Percentiles rank a stretch among this genome's conserved stretches.
These are phyloP conservation scores for Hamamelis virginiana DNA, from an alignment of 164 flowering plant genomes.

Conservation along the genomic window DNA sequence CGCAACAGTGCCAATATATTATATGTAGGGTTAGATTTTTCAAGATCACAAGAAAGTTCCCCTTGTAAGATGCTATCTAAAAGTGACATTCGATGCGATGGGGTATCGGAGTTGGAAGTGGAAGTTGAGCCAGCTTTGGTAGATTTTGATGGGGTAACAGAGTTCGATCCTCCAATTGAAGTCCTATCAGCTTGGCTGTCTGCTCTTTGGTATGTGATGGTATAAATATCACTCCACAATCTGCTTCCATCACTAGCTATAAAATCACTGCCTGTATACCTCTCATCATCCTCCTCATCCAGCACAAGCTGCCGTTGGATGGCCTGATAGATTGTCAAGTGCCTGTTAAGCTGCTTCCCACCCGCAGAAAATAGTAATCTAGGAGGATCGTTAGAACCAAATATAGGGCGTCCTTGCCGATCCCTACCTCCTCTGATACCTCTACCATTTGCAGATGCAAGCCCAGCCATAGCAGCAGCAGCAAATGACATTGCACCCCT, in stretches of 20 bases:
- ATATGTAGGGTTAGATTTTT: constrained; percentile 82
- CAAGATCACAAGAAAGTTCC: constrained; percentile 92
- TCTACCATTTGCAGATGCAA: constrained; percentile 74
- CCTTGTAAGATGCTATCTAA: constrained; percentile 90
- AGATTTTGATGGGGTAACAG: constrained; percentile 52
- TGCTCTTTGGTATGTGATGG: constrained; percentile 81
- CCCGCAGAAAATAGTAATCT: constrained; percentile 77
- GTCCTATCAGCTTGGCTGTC: constrained; percentile 61
- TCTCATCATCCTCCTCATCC: constrained; percentile 88
- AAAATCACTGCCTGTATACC: constrained; percentile 61
- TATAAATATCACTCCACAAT: constrained; percentile 83
- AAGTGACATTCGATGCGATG: constrained; percentile 59
- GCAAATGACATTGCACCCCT: constrained; percentile 96
- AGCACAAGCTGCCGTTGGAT: constrained; percentile 84
- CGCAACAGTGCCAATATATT: constrained; percentile 77
- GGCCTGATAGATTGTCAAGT: constrained; percentile 91
- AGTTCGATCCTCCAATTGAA: constrained; percentile 43
- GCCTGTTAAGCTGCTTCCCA: constrained; percentile 83
- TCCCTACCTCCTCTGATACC: constrained; percentile 82
- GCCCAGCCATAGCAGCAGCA: constrained; percentile 98
- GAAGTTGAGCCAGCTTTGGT: constrained; percentile 50
- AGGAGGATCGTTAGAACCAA: constrained; percentile 73
- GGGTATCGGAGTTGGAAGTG: constrained; percentile 42
- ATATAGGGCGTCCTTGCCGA: constrained; percentile 62
- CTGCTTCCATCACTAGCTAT: constrained; percentile 82